Base-by-base conservation (phyloP, 495 filamentous ascomycete species). In the Penicillium desertorum region DNA sequence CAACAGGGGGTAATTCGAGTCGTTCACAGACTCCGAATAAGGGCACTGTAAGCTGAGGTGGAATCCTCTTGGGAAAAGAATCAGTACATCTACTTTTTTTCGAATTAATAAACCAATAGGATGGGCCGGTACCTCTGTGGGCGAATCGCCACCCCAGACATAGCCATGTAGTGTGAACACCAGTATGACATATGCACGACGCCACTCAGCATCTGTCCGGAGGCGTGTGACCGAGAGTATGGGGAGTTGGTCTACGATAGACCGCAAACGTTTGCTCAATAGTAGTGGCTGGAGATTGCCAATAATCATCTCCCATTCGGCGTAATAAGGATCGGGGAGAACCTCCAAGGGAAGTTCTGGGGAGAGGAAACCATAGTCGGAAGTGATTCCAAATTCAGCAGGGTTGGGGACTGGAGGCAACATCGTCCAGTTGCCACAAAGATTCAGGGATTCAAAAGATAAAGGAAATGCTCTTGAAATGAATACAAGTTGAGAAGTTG, bases 101-200 rank as follows among this genome's bases (percentile, higher is more conserved):
- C 0, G 23, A 25, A 25, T 5, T 6, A 25, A 25, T 25, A 42
- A 43, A 36, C 41, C 32, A 51, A 37, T 43, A 9, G 27, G 17
- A 11, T 29, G 6, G 64, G n/a, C 10, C 14, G 77, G 27, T 75
- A 90, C 88, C 71, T 91, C 87, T 71, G 79, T 81, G 44, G 95
- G 93, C 61, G 76, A 82, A 59, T 92, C 84, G 69, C 91, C 92
- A 64, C 91, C 88, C 94, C 94, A 99, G 64, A 97, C 90, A 74
- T 96, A 98, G 56, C 86, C 88, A 75, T 98, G 93, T 25, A 91
- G 78, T 62, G 97, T 88, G 69, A 96, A 96, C 19, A 83, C 88
- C 53, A 98, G 81, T 37, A 96, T 78, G 50, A 87, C 84, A 73
- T 96, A 97, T 50, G 92, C 93, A 64, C 93, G 81, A 65, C 90